Base-by-base conservation (phyloP, 345 rosid genomes). In the Eucalyptus polybractea region DNA sequence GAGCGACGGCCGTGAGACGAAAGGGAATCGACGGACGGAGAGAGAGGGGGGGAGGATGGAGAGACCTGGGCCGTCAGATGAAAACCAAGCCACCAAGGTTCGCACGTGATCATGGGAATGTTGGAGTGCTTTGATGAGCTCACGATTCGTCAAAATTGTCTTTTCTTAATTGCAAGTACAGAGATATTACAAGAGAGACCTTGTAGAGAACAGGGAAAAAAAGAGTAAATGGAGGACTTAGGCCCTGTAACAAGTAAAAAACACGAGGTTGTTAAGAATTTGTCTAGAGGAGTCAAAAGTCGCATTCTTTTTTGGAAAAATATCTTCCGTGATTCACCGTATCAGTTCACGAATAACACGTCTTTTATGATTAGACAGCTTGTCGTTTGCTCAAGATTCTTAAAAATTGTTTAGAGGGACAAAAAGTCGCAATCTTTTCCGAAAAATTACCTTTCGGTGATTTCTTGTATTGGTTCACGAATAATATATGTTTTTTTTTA, bases 331-430 rank as follows among this genome's bases (percentile, higher is more conserved):
- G 5, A 14, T 1, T 50, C 53, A 6, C 0, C 22, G 3, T 17
- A 7, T 53, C 24, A 17, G 0, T 19, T 53, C 24, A 53, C 56
- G 5, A 19, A 53, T 53, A 19, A 19, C 56, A 53, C 4, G 10
- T 1, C 5, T 19, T 51, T 53, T 19, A 53, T 53, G 10, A 19
- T 53, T 53, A 53, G 10, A 53, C 10, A 7, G 4, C 2, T 0
- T 7, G 24, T 53, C 10, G 2, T 19, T 19, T 19, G 2, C 2
- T 7, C 24, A 0, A 19, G 24, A 19, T 53, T 53, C 24, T 53
- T 3, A 53, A 53, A 1, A 53, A 17, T 19, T 53, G 5, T 45
- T 53, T 2, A 1, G 56, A 19, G 24, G 10, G 24, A 0, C 1
- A 53, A 53, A 53, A 53, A 2, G 24, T 7, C 5, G 1, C 56